A percentile compares a stretch with the other conserved stretches of the same genome.
Evolutionary conservation across 495 filamentous ascomycete genomes (phyloP).

Genomic region (Hamigera avellanea): DNA sequence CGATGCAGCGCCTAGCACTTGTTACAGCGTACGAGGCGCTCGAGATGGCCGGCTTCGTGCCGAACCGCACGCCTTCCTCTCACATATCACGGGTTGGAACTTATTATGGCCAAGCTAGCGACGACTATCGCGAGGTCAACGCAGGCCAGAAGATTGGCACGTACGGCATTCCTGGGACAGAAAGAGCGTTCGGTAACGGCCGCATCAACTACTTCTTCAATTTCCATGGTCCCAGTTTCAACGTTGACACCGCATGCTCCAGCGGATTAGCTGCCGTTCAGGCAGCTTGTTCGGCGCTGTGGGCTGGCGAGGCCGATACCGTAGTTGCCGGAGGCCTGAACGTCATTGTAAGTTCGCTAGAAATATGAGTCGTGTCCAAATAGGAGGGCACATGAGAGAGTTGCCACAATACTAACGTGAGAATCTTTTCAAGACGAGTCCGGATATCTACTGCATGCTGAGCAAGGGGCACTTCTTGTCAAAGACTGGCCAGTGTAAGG

Average conservation of each 20-base stretch:
- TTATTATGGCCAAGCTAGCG: slow-evolving; percentile 21
- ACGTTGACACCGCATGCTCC: slow-evolving; percentile 83
- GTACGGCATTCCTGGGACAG: slow-evolving; percentile 14
- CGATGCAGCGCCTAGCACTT: slow-evolving; percentile 18
- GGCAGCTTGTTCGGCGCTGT: slow-evolving; percentile 70
- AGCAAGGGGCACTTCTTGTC: slow-evolving; percentile 72
- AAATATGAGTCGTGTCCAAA: too few relatives aligned
- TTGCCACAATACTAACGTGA: too few relatives aligned
- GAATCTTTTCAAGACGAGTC: too few relatives aligned
- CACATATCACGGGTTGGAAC: slow-evolving; percentile 16
- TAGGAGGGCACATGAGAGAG: too few relatives aligned
- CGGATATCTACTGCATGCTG: slow-evolving; percentile 76
- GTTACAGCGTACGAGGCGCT: slow-evolving; percentile 28
- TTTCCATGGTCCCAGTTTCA: slow-evolving; percentile 76
- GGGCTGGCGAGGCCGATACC: slow-evolving; percentile 72
- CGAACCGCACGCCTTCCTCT: slow-evolving; percentile 13
- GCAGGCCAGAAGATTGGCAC: slow-evolving; percentile 12
- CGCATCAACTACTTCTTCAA: slow-evolving; percentile 66
- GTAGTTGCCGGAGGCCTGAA: slow-evolving; percentile 78
- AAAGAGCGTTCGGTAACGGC: slow-evolving; percentile 16
- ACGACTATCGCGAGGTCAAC: slow-evolving; percentile 23
- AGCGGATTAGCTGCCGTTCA: slow-evolving; percentile 77
- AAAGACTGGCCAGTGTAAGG: slow-evolving; percentile 55
- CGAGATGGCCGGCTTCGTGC: slow-evolving; percentile 18
- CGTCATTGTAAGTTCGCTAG: too few relatives aligned